Percentiles rank a stretch among this genome's conserved stretches.
These are phyloP conservation scores for Erythrophleum fordii DNA, from an alignment of 306 rosid species.

Conservation along the genomic window DNA sequence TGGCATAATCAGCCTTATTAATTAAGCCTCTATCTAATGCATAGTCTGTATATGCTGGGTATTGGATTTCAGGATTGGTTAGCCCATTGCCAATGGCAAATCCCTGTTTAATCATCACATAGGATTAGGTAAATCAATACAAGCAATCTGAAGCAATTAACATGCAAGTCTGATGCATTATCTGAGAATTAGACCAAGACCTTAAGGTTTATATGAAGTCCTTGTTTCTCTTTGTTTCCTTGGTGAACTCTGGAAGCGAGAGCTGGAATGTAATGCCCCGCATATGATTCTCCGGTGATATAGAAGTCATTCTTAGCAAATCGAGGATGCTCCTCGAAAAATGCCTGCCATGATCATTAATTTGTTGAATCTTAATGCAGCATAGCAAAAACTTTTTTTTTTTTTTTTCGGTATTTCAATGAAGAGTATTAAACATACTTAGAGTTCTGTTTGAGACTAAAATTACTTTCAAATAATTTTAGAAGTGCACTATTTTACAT, in stretches of 20 bases:
- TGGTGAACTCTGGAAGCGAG: constrained; percentile 75
- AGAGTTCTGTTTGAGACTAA: not conserved
- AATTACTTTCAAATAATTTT: not conserved
- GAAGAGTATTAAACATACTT: not conserved
- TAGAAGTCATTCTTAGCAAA: constrained; percentile 77
- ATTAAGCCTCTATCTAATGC: constrained; percentile 71
- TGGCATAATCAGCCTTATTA: constrained; percentile 42
- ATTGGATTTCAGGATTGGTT: constrained; percentile 78
- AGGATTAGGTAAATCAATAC: not conserved
- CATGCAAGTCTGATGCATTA: not conserved
- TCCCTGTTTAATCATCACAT: constrained; percentile 57
- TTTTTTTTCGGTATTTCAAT: not conserved
- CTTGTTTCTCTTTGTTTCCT: constrained; percentile 75
- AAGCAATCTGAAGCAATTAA: not conserved
- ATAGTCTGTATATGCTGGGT: constrained; percentile 73
- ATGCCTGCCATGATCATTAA: constrained; percentile 51
- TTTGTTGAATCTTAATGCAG: not conserved
- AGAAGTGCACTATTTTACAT: not conserved
- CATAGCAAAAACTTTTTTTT: not conserved
- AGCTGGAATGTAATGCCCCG: constrained; percentile 96
- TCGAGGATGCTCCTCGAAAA: constrained; percentile 69
- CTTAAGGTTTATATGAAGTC: constrained; percentile 75
- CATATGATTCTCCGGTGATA: constrained; percentile 94
- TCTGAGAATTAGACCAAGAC: constrained; percentile 30
- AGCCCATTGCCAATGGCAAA: constrained; percentile 88